These are phyloP conservation scores for Termitomyces sp. DNA, from an alignment of 768 basidiomycete species.

Conservation along the genomic window DNA sequence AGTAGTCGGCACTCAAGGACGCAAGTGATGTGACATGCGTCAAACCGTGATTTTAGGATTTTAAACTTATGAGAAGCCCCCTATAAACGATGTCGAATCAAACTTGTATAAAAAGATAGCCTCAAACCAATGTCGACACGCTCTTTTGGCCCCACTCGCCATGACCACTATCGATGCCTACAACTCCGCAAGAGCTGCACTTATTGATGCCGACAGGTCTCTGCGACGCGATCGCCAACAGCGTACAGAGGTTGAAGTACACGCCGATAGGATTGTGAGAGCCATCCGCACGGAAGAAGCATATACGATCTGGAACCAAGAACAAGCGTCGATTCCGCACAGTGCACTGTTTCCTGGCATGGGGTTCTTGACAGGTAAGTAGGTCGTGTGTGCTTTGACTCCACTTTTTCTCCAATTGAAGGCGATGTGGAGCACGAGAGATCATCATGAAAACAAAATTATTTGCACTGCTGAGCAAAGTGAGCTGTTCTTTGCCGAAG, in stretches of 20 bases:
- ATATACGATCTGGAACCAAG: slow-evolving; percentile 48
- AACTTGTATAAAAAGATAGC: neutral
- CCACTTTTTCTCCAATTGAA: neutral
- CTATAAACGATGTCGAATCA: neutral
- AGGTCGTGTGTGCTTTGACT: neutral
- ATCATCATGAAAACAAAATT: slow-evolving; percentile 58
- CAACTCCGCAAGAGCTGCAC: slow-evolving; percentile 23
- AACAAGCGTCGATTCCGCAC: slow-evolving; percentile 48
- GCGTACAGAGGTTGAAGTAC: slow-evolving; percentile 30
- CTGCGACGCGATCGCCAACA: slow-evolving; percentile 40
- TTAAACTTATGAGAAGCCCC: no score
- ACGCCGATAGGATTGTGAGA: slow-evolving; percentile 55
- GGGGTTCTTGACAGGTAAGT: slow-evolving; percentile 76
- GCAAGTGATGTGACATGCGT: neutral
- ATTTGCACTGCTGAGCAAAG: slow-evolving; percentile 60
- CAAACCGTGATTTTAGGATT: no score
- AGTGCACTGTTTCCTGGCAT: slow-evolving; percentile 76
- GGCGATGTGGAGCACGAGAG: slow-evolving; percentile 33
- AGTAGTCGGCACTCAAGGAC: no score
- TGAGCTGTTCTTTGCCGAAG: slow-evolving; percentile 9
- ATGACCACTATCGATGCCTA: slow-evolving; percentile 22
- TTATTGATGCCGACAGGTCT: slow-evolving; percentile 41
- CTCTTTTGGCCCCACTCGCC: slow-evolving; percentile 1
- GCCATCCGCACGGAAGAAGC: slow-evolving; percentile 51
- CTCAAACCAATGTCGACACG: no score